Evolutionary conservation across 1,284 basidiomycete genomes (phyloP).

Genomic region (Leccinum subfulvum): DNA sequence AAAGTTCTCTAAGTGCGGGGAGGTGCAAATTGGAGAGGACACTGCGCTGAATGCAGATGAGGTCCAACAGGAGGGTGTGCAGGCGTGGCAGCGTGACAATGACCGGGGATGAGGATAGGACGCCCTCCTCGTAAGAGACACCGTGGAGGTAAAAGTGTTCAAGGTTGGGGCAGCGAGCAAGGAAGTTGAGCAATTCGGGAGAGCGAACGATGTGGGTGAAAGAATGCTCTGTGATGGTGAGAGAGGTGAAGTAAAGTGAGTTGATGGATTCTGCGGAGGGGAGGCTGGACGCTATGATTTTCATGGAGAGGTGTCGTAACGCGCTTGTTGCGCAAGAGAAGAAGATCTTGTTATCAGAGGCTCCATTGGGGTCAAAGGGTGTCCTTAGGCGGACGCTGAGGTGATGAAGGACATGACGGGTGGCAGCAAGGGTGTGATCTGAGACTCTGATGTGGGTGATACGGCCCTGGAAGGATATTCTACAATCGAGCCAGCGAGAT

Average conservation of each 20-base stretch:
- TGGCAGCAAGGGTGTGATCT: slow-evolving; percentile 19
- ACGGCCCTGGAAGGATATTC: slow-evolving; percentile 34
- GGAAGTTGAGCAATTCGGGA: slow-evolving; percentile 54
- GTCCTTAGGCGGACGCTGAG: slow-evolving; percentile 24
- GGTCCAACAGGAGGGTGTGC: slow-evolving; percentile 51
- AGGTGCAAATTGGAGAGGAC: slow-evolving; percentile 59
- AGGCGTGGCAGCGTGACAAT: slow-evolving; percentile 54
- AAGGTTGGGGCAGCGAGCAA: slow-evolving; percentile 56
- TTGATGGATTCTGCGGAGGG: slow-evolving; percentile 43
- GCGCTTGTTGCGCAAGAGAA: slow-evolving; percentile 30
- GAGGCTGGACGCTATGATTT: slow-evolving; percentile 43
- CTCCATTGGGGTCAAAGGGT: slow-evolving; percentile 29
- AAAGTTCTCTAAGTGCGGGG: slow-evolving; percentile 56
- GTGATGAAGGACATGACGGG: slow-evolving; percentile 29
- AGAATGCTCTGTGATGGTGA: slow-evolving; percentile 53
- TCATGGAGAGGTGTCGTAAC: slow-evolving; percentile 41
- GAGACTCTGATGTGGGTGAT: slow-evolving; percentile 19
- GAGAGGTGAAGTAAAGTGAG: slow-evolving; percentile 52
- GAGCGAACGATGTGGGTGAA: slow-evolving; percentile 30
- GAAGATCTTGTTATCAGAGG: slow-evolving; percentile 34
- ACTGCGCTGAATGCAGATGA: slow-evolving; percentile 59
- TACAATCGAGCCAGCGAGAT: slow-evolving; percentile 53
- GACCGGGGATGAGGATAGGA: slow-evolving; percentile 32
- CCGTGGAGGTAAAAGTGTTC: slow-evolving; percentile 57
- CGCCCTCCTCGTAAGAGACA: slow-evolving; percentile 46